Evolutionary conservation across 306 rosid species (phyloP), one percentile per base, ranked within the genome.

Genomic region (Prinsepia uniflora): DNA sequence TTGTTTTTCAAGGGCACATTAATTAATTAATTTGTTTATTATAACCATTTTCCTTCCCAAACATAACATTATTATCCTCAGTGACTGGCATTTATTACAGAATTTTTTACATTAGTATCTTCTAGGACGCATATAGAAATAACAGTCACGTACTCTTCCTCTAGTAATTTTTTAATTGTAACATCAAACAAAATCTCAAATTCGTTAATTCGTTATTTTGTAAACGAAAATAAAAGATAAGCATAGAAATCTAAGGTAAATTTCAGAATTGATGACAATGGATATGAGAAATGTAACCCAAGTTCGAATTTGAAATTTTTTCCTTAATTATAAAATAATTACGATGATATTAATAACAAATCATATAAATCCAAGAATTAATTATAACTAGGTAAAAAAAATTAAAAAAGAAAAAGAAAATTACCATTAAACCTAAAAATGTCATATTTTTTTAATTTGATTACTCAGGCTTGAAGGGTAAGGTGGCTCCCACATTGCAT

Each of bases 401-500:
- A n/a, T n/a, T n/a, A n/a, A n/a, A n/a, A n/a, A n/a, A n/a, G n/a
- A n/a, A n/a, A n/a, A 30, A 30, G 4, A 30, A 30, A 30, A 30
- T 1, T 30, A 30, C 14, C 24, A 7, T n/a, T 18, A 52, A 52
- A 52, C 11, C 20, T 19, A 18, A 8, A 19, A 52, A 4, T 52
- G 8, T 10, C 24, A 10, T 22, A 57, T 57, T 8, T 20, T 57
- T 57, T 57, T 8, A 24, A 52, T 6, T 40, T 14, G 42, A 55
- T 20, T 57, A 43, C 44, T n/a, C n/a, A 56, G 40, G 24, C 6
- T 48, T 34, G 24, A 24, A 10, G 17, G 18, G 10, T 70, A 20
- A 44, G 20, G 56, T 44, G 66, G 55, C 66, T 44, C 75, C 83
- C 89, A 82, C 84, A 66, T 68, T 80, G 81, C 87, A 76, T 77